Evolutionary conservation across 2,329 filamentous ascomycete genomes (phyloP).

Genomic region (Chaetomiaceae sp.): DNA sequence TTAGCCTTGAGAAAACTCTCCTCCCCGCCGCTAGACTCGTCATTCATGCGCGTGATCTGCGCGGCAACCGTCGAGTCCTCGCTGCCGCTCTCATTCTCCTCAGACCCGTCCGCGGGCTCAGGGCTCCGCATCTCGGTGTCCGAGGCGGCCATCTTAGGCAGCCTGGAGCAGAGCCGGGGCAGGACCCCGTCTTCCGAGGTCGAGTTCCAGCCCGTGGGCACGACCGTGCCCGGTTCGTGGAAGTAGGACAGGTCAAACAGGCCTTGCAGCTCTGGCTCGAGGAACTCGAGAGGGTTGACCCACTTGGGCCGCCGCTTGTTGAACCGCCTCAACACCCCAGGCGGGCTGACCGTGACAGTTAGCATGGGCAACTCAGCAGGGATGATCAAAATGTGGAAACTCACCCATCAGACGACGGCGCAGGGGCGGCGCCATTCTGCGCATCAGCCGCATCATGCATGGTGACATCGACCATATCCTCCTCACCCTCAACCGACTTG

Average conservation of each 20-base stretch:
- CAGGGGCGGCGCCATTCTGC: constrained; percentile 25
- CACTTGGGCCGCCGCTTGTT: constrained; percentile 50
- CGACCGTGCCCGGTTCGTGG: constrained; percentile 48
- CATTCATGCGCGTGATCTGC: constrained; percentile 50
- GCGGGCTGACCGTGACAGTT: constrained; percentile 15
- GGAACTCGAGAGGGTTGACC: constrained; percentile 49
- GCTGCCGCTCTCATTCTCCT: constrained; percentile 51
- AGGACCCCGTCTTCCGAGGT: constrained; percentile 57
- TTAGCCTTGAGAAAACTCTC: constrained; percentile 30
- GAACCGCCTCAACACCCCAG: constrained; percentile 42
- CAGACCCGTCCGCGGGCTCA: constrained; percentile 45
- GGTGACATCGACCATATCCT: constrained; percentile 84
- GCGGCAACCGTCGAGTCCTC: constrained; percentile 42
- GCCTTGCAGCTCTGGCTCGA: constrained; percentile 61
- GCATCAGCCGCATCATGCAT: constrained; percentile 62
- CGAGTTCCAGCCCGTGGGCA: constrained; percentile 67
- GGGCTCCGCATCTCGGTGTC: constrained; percentile 48
- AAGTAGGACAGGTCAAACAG: constrained; percentile 76
- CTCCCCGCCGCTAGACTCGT: constrained; percentile 56
- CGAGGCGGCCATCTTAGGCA: constrained; percentile 40
- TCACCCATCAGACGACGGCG: constrained; percentile 29
- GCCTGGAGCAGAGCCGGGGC: constrained; percentile 47
- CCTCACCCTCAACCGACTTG: constrained; percentile 79
- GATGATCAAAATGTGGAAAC: constrained; percentile 4
- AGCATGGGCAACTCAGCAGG: neutral